Percentiles rank a stretch among this genome's conserved stretches.
Evolutionary conservation across 2,329 filamentous ascomycete genomes (phyloP).

Genomic region (Colletotrichum lindemuthianum): DNA sequence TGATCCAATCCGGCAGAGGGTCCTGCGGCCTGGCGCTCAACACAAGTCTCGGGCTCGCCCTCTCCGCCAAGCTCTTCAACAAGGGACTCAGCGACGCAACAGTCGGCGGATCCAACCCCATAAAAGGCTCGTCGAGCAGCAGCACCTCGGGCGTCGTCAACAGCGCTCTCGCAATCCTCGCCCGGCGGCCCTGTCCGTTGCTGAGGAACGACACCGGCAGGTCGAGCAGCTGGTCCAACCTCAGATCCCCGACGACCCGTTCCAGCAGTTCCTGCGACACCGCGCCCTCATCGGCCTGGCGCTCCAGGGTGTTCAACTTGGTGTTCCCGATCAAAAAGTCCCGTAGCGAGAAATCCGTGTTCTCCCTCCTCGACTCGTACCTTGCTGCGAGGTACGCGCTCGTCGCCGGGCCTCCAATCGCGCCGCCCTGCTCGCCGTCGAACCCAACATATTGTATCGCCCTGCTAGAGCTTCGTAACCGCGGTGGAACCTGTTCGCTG

Average conservation of each 20-base stretch:
- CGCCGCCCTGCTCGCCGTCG: constrained; percentile 72
- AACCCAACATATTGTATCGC: constrained; percentile 94
- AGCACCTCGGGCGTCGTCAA: constrained; percentile 82
- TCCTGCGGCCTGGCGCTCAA: constrained; percentile 87
- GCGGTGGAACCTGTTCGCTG: constrained; percentile 64
- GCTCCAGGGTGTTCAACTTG: constrained; percentile 78
- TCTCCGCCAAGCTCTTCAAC: constrained; percentile 73
- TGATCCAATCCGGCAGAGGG: constrained; percentile 88
- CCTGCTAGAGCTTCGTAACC: constrained; percentile 67
- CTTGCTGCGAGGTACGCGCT: constrained; percentile 88
- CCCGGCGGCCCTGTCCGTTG: constrained; percentile 90
- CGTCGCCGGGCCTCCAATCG: constrained; percentile 64
- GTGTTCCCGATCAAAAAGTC: constrained; percentile 87
- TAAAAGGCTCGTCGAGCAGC: constrained; percentile 92
- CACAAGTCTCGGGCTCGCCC: constrained; percentile 76
- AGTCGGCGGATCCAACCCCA: constrained; percentile 92
- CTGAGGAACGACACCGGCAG: constrained; percentile 91
- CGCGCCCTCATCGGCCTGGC: constrained; percentile 54
- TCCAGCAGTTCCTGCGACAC: constrained; percentile 63
- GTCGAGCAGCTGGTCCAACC: constrained; percentile 73
- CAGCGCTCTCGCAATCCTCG: constrained; percentile 88
- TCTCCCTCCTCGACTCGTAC: constrained; percentile 88
- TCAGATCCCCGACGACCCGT: constrained; percentile 75
- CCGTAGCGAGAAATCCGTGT: constrained; percentile 84
- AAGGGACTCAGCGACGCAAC: constrained; percentile 76